Percentiles rank a stretch among this genome's conserved stretches.
Evolutionary conservation across 176 grass and related monocot genomes (phyloP).

Genomic region (Ampelocalamus luodianensis): DNA sequence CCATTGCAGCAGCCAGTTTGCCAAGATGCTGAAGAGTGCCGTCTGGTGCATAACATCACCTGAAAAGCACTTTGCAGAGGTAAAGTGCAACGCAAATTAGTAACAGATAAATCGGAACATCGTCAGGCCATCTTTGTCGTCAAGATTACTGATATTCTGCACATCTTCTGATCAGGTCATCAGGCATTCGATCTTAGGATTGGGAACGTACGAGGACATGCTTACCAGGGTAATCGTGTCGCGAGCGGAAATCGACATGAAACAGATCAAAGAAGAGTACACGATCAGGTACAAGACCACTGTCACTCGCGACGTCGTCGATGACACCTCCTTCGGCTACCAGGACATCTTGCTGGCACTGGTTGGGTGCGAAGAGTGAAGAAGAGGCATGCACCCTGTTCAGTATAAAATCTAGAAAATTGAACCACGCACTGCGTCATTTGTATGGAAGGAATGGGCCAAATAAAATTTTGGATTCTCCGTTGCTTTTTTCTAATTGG

Average conservation of each 20-base stretch:
- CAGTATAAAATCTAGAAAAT: background rate
- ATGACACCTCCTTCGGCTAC: constrained; percentile 73
- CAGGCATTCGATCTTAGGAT: constrained; percentile 63
- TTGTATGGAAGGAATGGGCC: background rate
- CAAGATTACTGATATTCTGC: background rate
- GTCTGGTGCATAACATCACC: constrained; percentile 73
- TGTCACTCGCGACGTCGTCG: constrained; percentile 56
- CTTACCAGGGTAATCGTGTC: constrained; percentile 78
- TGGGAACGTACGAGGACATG: constrained; percentile 79
- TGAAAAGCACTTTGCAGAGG: constrained; percentile 87
- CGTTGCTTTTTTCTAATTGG: background rate
- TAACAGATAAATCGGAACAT: background rate
- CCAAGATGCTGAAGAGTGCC: constrained; percentile 53
- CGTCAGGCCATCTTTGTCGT: background rate
- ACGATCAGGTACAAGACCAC: constrained; percentile 60
- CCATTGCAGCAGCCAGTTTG: constrained; percentile 47
- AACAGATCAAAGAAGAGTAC: constrained; percentile 73
- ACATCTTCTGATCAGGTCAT: constrained; percentile 55
- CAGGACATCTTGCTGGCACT: constrained; percentile 65
- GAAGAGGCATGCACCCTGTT: background rate
- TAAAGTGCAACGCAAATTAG: constrained; percentile 18
- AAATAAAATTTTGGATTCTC: background rate
- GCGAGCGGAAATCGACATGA: constrained; percentile 81
- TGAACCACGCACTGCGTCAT: background rate
- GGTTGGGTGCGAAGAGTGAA: constrained; percentile 49